Percentiles rank a stretch among this genome's conserved stretches.
Conservation (phyloP, 208 protist genomes). For the Leishmania guyanensis region DNA sequence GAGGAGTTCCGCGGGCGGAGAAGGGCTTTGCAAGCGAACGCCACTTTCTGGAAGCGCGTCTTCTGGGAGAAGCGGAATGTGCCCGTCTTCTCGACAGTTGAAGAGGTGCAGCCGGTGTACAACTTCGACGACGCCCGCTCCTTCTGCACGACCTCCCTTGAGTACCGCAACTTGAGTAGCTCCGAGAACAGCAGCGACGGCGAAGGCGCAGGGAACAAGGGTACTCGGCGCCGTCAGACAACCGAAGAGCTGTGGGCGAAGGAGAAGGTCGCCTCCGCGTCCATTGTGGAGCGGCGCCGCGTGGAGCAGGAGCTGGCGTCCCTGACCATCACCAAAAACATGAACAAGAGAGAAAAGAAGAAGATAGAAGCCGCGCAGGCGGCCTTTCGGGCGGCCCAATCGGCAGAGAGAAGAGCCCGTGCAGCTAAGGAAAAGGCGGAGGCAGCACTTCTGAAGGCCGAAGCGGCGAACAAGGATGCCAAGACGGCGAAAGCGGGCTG, state of each 20-base stretch:
- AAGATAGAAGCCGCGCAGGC: neutral
- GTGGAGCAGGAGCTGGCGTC: neutral
- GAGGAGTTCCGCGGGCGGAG: slow-evolving; percentile 1
- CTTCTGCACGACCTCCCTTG: neutral
- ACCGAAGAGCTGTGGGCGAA: neutral
- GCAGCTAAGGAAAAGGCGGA: neutral
- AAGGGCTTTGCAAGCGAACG: neutral
- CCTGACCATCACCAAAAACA: neutral
- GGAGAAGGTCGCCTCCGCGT: neutral
- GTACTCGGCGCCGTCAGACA: neutral
- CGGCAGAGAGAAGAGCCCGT: neutral
- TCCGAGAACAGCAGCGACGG: neutral
- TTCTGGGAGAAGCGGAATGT: slow-evolving; percentile 3
- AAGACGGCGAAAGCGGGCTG: neutral
- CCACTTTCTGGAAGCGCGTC: neutral
- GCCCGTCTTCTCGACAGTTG: neutral
- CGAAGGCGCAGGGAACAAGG: neutral
- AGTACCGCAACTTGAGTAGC: slow-evolving; percentile 2
- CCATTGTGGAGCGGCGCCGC: slow-evolving; percentile 2
- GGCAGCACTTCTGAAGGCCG: neutral
- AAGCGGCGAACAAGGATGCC: neutral
- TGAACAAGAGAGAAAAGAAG: neutral
- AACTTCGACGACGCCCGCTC: neutral
- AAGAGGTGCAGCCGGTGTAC: slow-evolving; percentile 1
- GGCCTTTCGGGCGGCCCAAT: neutral